Conservation (phyloP, 306 rosid species). For the Vigna reflexopilosa region DNA sequence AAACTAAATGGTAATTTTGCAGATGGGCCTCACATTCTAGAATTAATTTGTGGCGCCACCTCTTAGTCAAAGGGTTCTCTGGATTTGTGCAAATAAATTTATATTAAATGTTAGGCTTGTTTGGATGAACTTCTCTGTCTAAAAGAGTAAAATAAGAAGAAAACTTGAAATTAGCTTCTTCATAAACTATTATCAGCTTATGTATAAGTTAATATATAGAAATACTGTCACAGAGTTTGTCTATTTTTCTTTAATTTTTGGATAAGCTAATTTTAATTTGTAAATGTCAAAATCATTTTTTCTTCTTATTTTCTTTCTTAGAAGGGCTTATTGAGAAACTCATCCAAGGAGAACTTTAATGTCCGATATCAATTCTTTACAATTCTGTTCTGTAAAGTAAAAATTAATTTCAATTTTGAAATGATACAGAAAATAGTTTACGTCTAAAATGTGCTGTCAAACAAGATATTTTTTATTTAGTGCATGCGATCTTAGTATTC, state of each 20-base stretch:
- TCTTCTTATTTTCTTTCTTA: too few relatives aligned
- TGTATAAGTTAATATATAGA: too few relatives aligned
- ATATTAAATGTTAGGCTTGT: not conserved
- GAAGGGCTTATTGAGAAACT: too few relatives aligned
- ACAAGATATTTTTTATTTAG: conserved; percentile 16
- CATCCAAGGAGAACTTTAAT: too few relatives aligned
- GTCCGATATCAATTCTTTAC: not conserved
- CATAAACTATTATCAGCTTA: too few relatives aligned
- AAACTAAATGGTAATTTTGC: not conserved
- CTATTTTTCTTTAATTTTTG: too few relatives aligned
- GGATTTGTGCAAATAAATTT: conserved; percentile 14
- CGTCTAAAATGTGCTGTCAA: not conserved
- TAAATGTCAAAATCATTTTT: too few relatives aligned
- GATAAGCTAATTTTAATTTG: too few relatives aligned
- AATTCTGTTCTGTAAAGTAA: conserved; percentile 1
- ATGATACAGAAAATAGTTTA: conserved; percentile 1
- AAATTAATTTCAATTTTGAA: not conserved
- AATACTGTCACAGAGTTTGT: too few relatives aligned
- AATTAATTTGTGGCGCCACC: not conserved
- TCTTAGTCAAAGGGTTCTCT: not conserved
- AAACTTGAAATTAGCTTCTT: too few relatives aligned
- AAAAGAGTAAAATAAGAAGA: too few relatives aligned
- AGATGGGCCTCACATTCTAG: not conserved
- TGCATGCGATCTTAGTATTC: conserved; percentile 13
- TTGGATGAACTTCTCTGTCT: too few relatives aligned